phyloP scores from a whole-genome alignment of 495 filamentous ascomycete species.

The Viridothelium virens region DNA sequence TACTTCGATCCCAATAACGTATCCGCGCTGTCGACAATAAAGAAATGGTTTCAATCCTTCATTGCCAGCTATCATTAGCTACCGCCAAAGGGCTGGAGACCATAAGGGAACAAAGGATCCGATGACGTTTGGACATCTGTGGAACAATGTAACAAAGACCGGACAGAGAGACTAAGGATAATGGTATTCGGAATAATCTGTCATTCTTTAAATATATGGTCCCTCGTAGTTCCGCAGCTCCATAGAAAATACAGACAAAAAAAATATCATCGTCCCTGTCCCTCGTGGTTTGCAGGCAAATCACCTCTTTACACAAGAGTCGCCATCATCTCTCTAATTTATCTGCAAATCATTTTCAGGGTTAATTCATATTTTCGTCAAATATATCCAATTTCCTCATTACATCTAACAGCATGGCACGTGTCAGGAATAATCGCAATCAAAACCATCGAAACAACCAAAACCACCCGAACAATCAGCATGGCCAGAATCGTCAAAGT shows the following conservation, averaged over 20 bases:
- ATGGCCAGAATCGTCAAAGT: no score
- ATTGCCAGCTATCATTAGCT: no score
- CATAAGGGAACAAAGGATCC: neutral
- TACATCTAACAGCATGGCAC: neutral
- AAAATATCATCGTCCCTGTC: neutral
- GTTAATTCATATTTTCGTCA: neutral
- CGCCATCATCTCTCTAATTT: neutral
- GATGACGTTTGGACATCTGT: neutral
- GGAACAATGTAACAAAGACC: slow-evolving; percentile 6
- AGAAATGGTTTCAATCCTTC: no score
- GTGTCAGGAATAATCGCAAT: neutral
- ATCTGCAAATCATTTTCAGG: neutral
- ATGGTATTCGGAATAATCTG: no score
- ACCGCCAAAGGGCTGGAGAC: no score
- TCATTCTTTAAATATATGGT: no score
- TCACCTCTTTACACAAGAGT: slow-evolving; percentile 3
- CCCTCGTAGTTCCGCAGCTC: no score
- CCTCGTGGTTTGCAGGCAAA: slow-evolving; percentile 8
- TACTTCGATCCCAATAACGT: no score
- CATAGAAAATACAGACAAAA: neutral
- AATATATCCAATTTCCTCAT: neutral
- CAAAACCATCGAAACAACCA: neutral
- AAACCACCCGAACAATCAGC: neutral
- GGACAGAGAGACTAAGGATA: no score
- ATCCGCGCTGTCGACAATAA: no score